Conservation (phyloP, 2,329 filamentous ascomycete genomes). For the Penicillium janthinellum region DNA sequence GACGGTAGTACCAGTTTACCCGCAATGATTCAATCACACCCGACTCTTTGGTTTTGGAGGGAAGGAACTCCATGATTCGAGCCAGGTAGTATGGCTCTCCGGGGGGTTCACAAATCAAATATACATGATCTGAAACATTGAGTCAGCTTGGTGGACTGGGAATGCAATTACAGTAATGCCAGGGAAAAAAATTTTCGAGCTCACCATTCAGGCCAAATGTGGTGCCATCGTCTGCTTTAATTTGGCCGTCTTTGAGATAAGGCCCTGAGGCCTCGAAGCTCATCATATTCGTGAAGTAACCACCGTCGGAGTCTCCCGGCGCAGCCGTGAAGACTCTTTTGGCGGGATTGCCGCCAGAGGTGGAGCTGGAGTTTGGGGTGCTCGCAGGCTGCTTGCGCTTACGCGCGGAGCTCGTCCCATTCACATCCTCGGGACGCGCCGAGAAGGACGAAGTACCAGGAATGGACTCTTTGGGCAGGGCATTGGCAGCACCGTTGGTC, state of each 20-base stretch:
- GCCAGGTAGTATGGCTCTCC: conserved; percentile 97
- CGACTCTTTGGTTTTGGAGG: conserved; percentile 71
- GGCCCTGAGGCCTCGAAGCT: conserved; percentile 75
- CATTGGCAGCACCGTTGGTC: conserved; percentile 37
- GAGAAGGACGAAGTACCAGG: conserved; percentile 63
- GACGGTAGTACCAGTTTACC: conserved; percentile 98
- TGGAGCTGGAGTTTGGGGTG: conserved; percentile 37
- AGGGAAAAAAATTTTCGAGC: conserved; percentile 33
- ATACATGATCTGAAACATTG: conserved; percentile 70
- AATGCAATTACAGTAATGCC: background rate
- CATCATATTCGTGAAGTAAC: conserved; percentile 77
- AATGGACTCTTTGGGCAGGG: conserved; percentile 50
- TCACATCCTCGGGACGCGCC: conserved; percentile 47
- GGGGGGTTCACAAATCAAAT: conserved; percentile 94
- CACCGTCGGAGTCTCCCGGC: conserved; percentile 34
- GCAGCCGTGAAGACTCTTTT: conserved; percentile 42
- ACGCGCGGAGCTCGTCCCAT: conserved; percentile 61
- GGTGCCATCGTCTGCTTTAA: conserved; percentile 90
- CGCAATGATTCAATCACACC: conserved; percentile 81
- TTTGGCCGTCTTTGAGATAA: conserved; percentile 70
- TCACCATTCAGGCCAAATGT: conserved; percentile 82
- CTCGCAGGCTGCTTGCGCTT: conserved; percentile 77
- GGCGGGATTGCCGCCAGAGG: conserved; percentile 31
- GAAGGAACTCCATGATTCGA: conserved; percentile 97
- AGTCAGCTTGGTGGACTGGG: background rate